These are phyloP conservation scores for Lepidium africanum DNA, from an alignment of 345 rosid species.

Conservation along the genomic window DNA sequence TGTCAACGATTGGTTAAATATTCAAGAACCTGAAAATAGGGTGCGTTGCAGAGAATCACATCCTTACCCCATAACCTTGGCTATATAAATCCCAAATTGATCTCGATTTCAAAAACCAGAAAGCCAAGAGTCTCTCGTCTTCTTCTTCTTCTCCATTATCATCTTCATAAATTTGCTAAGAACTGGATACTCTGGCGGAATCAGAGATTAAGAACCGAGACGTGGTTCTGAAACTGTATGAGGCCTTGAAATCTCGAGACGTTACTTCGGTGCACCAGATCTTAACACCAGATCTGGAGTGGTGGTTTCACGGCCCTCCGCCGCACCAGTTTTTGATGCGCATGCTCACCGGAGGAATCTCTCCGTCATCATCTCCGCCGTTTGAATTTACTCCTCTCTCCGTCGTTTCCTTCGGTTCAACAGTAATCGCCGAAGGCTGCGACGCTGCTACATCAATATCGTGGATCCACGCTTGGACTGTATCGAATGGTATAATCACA, in stretches of 20 bases:
- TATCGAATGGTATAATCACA: conserved; percentile 82
- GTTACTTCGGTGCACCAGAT: conserved; percentile 63
- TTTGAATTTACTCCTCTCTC: conserved; percentile 45
- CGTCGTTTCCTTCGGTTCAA: conserved; percentile 50
- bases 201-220: conserved; percentile 46
- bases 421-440: conserved; percentile 84
- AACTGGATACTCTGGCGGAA: conserved; percentile 81
- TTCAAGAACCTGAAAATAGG: not conserved
- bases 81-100: conserved; percentile 10
- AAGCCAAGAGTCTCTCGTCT: not conserved
- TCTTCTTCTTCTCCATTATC: not conserved
- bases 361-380: conserved; percentile 15
- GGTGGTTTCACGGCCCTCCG: conserved; percentile 99
- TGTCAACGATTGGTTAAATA: not conserved
- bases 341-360: conserved; percentile 62
- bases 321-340: conserved; percentile 98
- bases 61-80: not conserved
- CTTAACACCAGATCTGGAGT: conserved; percentile 86
- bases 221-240: conserved; percentile 88
- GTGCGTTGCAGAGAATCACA: not conserved
- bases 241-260: conserved; percentile 72
- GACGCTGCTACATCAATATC: conserved; percentile 45
- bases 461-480: conserved; percentile 99
- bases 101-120: not conserved
- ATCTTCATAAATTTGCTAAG: conserved; percentile 21